Evolutionary conservation across 371 early-diverging fungal species (phyloP), one percentile per base, ranked within the genome.

Genomic region (Cokeromyces recurvatus): DNA sequence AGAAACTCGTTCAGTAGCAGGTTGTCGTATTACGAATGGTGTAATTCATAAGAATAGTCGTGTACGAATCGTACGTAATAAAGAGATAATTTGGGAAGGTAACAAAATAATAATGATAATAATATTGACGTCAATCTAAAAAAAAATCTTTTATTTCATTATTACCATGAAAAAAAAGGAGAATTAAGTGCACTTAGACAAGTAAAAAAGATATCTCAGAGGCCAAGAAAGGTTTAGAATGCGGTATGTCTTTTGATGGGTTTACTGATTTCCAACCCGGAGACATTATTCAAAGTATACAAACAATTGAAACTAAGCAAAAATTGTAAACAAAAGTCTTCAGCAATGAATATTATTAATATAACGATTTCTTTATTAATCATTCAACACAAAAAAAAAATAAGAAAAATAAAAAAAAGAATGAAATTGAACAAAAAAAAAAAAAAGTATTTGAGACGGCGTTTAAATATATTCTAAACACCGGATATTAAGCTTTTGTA

Each of bases 171-270:
- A 29, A 5, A 29, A 29, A 21, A 57, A 77, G 78, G 82, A 42
- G 62, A 67, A 27, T 46, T 90, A 46, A 69, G 70, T 44, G 70
- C 84, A 21, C 67, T 91, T 38, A 80, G 84, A 64, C 87, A 91
- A 43, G 77, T 88, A 51, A 97, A 95, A 89, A 92, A 39, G 93
- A 94, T 46, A 84, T 94, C 35, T 64, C 67, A 22, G 92, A 94
- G 68, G 91, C 86, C 20, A 77, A 82, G 45, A 93, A 93, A 66
- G 95, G 95, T 2, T 63, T 86, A 17, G 97, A 97, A 67, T 95
- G 95, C 55, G 95, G 95, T 25, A 87, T 95, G 67, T 79, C 84
- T 32, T 87, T 97, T 71, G 87, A 84, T 16, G 87, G 84, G 4
- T 93, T 89, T 55, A 66, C 66, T 3, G 84, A 80, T 9, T 77